A percentile compares a stretch with the other conserved stretches of the same genome.
These are phyloP conservation scores for Saccharomyces hybrid DNA, from an alignment of 1,139 yeast species.

Conservation along the genomic window DNA sequence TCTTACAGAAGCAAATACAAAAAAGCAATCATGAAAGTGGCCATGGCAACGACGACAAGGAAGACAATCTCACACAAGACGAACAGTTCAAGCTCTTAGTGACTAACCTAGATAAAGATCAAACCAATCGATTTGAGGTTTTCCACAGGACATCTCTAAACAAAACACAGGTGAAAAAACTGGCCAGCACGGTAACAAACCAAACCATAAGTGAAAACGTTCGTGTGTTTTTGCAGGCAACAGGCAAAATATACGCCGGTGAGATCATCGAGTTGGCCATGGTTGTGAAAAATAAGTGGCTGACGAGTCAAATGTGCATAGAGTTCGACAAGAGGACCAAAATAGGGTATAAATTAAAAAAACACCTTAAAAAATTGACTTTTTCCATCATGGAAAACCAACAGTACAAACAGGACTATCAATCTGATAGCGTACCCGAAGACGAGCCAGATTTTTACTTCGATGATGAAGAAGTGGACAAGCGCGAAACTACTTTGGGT, in stretches of 20 bases:
- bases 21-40: not conserved
- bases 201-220: constrained; percentile 81
- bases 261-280: constrained; percentile 80
- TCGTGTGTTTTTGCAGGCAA: constrained; percentile 77
- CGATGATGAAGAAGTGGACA: constrained; percentile 26
- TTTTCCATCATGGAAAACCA: not conserved
- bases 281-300: constrained; percentile 52
- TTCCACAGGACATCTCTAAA: constrained; percentile 79
- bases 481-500: constrained; percentile 17
- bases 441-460: constrained; percentile 26
- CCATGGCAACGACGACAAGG: not conserved
- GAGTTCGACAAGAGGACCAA: constrained; percentile 31
- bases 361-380: no score
- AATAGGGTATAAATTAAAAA: constrained; percentile 14
- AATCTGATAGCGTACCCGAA: constrained; percentile 26
- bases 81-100: constrained; percentile 61
- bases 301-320: constrained; percentile 35
- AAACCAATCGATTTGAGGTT: constrained; percentile 82
- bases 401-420: constrained; percentile 1
- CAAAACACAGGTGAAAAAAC: constrained; percentile 69
- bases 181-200: constrained; percentile 72
- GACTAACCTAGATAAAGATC: constrained; percentile 69
- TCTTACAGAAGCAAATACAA: constrained; percentile 6
- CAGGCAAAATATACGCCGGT: constrained; percentile 84
- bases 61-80: constrained; percentile 34